These are phyloP conservation scores for Cynara cardunculus DNA, from an alignment of 129 eudicot species.

Conservation along the genomic window DNA sequence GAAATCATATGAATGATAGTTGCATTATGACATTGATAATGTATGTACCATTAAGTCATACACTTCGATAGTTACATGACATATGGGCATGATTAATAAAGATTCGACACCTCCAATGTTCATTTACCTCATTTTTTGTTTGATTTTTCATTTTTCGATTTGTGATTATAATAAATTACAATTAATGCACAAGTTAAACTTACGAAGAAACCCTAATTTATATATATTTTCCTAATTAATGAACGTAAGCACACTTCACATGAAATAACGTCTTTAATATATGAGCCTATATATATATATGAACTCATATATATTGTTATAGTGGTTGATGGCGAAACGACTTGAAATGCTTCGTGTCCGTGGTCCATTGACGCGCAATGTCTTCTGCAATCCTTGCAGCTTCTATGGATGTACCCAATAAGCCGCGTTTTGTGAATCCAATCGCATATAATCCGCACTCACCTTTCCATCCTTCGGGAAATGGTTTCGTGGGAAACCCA, in stretches of 20 bases:
- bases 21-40: background rate
- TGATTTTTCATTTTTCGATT: background rate
- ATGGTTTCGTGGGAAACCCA: constrained; percentile 50
- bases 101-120: constrained; percentile 22
- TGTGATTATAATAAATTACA: constrained; percentile 8
- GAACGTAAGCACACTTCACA: constrained; percentile 12
- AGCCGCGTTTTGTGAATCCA: constrained; percentile 63
- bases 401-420: constrained; percentile 55
- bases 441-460: constrained; percentile 51
- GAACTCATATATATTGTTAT: background rate
- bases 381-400: constrained; percentile 59
- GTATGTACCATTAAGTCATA: constrained; percentile 25
- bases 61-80: constrained; percentile 34
- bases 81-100: constrained; percentile 18
- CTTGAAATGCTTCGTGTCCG: constrained; percentile 20
- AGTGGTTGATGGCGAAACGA: background rate
- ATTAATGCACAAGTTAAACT: background rate
- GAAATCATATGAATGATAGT: constrained; percentile 5
- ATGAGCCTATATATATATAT: constrained; percentile 4
- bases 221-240: background rate
- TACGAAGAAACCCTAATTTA: constrained; percentile 18
- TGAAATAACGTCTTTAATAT: background rate
- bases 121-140: background rate
- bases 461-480: constrained; percentile 78
- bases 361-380: constrained; percentile 41